A percentile compares a stretch with the other conserved stretches of the same genome.
Evolutionary conservation across 2,329 filamentous ascomycete species (phyloP).

Genomic region (Fusarium burgessii): DNA sequence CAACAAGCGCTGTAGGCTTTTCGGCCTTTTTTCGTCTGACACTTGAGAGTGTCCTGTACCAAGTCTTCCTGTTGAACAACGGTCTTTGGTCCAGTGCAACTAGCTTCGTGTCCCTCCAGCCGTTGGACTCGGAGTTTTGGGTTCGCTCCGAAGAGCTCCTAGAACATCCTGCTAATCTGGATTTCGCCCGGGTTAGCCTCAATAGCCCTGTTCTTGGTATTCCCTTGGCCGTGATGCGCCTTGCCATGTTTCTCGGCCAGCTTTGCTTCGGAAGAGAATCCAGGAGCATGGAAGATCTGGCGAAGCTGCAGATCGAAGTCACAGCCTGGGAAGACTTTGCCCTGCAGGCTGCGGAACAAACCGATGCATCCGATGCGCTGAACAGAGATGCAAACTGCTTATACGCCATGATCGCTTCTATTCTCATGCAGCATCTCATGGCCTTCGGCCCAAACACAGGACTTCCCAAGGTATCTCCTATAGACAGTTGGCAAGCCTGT

Average conservation of each 20-base stretch:
- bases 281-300: background rate
- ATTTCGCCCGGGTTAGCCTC: rapidly evolving
- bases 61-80: background rate
- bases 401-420: background rate
- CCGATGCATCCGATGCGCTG: rapidly evolving
- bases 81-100: background rate
- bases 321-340: background rate
- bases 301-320: rapidly evolving
- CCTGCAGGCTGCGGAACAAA: rapidly evolving
- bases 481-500: background rate
- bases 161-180: rapidly evolving
- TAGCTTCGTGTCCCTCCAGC: background rate
- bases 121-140: background rate
- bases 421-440: background rate
- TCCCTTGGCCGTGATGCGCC: background rate
- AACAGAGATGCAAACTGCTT: background rate
- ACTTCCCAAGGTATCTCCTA: background rate
- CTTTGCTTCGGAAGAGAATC: background rate
- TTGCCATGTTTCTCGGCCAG: background rate
- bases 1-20: background rate
- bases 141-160: background rate
- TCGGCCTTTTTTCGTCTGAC: background rate
- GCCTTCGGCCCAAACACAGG: background rate
- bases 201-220: background rate
- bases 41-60: background rate